A percentile compares a stretch with the other conserved stretches of the same genome.
Evolutionary conservation across 352 stramenopile genomes (phyloP).

Genomic region (Phytopythium vexans): DNA sequence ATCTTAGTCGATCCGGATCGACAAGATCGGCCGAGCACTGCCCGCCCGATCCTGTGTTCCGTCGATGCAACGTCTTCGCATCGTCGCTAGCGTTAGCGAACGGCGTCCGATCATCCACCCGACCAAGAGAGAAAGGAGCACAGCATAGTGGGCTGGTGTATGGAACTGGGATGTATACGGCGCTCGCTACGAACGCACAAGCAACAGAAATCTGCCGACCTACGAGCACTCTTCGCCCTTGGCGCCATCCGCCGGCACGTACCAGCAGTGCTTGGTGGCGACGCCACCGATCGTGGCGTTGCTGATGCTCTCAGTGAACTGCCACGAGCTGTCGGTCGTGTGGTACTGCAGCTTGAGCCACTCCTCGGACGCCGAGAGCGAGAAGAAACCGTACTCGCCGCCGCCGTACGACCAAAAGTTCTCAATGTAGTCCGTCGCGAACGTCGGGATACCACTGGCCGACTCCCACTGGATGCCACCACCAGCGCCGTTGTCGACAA

Average conservation of each 20-base stretch:
- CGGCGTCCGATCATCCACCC: no score
- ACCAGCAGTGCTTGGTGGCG: conserved; percentile 67
- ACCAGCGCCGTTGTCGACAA: conserved; percentile 73
- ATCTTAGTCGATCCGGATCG: no score
- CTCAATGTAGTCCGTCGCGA: conserved; percentile 38
- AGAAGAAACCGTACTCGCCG: conserved; percentile 70
- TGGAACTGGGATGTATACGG: no score
- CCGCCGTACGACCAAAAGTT: conserved; percentile 61
- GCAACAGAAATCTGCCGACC: no score
- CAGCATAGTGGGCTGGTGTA: no score
- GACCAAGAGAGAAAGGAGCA: no score
- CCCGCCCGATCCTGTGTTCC: no score
- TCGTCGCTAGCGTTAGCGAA: no score
- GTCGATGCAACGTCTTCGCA: no score
- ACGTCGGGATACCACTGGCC: conserved; percentile 53
- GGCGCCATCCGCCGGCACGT: conserved; percentile 41
- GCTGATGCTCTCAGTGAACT: conserved; percentile 39
- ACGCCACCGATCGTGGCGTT: conserved; percentile 41
- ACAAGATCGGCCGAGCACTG: no score
- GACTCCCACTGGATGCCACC: conserved; percentile 73
- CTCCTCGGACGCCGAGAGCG: conserved; percentile 46
- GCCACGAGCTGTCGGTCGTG: conserved; percentile 55
- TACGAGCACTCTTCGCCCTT: conserved; percentile 21
- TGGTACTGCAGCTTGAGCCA: conserved; percentile 71
- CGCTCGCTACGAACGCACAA: no score